A percentile compares a stretch with the other conserved stretches of the same genome.
These are phyloP conservation scores for Elsinoe arachidis DNA, from an alignment of 2,329 filamentous ascomycete genomes.

Conservation along the genomic window DNA sequence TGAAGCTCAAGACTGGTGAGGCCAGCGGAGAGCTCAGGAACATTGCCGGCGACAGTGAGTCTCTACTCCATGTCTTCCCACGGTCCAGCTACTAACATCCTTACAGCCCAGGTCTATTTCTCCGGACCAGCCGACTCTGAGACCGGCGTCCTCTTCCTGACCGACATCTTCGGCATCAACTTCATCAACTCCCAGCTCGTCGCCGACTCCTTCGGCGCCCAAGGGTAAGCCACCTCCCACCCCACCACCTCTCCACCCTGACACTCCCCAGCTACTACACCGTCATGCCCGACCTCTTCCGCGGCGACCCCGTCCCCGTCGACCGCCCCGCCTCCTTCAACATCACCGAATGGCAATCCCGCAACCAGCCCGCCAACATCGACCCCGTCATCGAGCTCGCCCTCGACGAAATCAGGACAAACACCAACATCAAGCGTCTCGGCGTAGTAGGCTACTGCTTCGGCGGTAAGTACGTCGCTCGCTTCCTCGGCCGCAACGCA, in stretches of 20 bases:
- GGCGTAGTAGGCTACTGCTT: constrained; percentile 67
- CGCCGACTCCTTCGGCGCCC: constrained; percentile 10
- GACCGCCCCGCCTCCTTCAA: constrained; percentile 29
- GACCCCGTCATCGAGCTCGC: constrained; percentile 41
- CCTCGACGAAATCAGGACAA: constrained; percentile 41
- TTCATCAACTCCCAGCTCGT: constrained; percentile 27
- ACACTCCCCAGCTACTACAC: constrained; percentile 26
- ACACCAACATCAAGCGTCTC: constrained; percentile 46
- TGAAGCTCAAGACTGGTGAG: neutral
- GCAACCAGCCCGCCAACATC: constrained; percentile 34
- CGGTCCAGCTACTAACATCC: neutral
- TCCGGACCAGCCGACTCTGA: constrained; percentile 8
- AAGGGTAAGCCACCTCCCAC: neutral
- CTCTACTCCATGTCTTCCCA: neutral
- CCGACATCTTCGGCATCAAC: constrained; percentile 29
- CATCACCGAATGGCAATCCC: constrained; percentile 36
- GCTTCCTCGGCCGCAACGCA: constrained; percentile 48
- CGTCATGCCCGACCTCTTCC: constrained; percentile 29
- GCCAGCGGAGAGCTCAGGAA: neutral
- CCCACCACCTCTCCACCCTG: constrained; percentile 11
- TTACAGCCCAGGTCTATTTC: constrained; percentile 1
- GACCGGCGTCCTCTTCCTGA: constrained; percentile 26
- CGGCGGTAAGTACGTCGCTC: constrained; percentile 64
- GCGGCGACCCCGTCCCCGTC: constrained; percentile 25
- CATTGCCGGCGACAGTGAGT: neutral